Conservation (phyloP, 2,329 filamentous ascomycete genomes). For the Endothia cerciana region DNA sequence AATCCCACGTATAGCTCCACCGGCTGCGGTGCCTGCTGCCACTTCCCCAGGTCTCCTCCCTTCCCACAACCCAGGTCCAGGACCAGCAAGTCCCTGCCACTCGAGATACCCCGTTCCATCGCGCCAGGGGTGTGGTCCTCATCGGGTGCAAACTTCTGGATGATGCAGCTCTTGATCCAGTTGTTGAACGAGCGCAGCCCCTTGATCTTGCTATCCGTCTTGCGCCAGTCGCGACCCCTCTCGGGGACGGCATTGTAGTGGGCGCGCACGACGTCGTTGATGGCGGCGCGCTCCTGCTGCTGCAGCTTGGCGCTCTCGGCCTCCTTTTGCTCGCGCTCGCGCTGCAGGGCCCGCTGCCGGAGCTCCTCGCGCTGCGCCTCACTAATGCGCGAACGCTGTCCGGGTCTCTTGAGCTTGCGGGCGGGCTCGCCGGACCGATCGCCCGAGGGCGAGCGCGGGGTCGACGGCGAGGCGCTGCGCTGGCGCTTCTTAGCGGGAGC, state of each 20-base stretch:
- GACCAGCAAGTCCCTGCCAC: slow-evolving; percentile 70
- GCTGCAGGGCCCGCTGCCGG: slow-evolving; percentile 59
- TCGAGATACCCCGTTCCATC: slow-evolving; percentile 54
- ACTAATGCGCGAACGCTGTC: slow-evolving; percentile 68
- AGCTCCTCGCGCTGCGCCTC: slow-evolving; percentile 70
- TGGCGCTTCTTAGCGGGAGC: slow-evolving; percentile 63
- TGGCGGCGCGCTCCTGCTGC: slow-evolving; percentile 57
- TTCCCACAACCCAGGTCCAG: slow-evolving; percentile 97
- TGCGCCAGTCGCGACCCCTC: slow-evolving; percentile 90
- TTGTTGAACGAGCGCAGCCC: slow-evolving; percentile 95
- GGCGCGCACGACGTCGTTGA: slow-evolving; percentile 84
- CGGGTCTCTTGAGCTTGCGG: slow-evolving; percentile 71
- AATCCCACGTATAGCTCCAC: slow-evolving; percentile 94
- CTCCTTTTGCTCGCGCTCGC: slow-evolving; percentile 54
- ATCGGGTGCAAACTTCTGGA: slow-evolving; percentile 90
- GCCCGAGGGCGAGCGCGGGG: slow-evolving; percentile 23
- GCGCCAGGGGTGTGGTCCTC: slow-evolving; percentile 71
- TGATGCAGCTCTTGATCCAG: slow-evolving; percentile 97
- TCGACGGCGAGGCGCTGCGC: slow-evolving; percentile 53
- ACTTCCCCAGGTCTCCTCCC: slow-evolving; percentile 92
- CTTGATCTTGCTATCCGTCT: slow-evolving; percentile 92
- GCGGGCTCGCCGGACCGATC: slow-evolving; percentile 45
- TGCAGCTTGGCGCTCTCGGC: slow-evolving; percentile 45
- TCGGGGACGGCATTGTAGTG: slow-evolving; percentile 98
- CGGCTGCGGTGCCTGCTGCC: slow-evolving; percentile 89